A percentile compares a stretch with the other conserved stretches of the same genome.
phyloP scores from a whole-genome alignment of 108 stramenopile species.

The Pseudonitzschia multiseries region DNA sequence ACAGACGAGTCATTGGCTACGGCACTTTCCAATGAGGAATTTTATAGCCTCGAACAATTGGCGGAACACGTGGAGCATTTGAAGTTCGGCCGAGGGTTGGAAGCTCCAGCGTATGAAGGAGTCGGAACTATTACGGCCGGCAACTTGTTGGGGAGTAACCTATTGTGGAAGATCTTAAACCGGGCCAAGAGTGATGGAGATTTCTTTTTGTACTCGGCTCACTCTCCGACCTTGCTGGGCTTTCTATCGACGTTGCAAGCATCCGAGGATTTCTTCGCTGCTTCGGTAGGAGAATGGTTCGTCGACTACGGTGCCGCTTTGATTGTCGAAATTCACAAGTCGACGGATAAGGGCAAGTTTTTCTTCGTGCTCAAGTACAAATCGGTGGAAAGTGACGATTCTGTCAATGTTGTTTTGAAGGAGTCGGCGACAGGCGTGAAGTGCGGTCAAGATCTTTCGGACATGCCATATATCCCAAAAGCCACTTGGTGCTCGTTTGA shows the following conservation, averaged over 20 bases:
- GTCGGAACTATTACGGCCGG: slow-evolving; percentile 18
- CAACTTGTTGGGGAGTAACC: slow-evolving; percentile 35
- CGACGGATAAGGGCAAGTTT: not conserved
- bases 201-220: slow-evolving; percentile 49
- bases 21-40: too few species aligned
- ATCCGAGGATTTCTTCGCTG: not conserved
- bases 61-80: slow-evolving; percentile 29
- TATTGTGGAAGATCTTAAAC: slow-evolving; percentile 37
- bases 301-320: slow-evolving; percentile 43
- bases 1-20: slow-evolving; percentile 2
- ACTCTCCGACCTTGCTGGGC: slow-evolving; percentile 41
- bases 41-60: slow-evolving; percentile 21
- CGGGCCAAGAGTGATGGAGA: slow-evolving; percentile 28
- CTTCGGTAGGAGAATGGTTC: slow-evolving; percentile 23
- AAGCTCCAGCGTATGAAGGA: too few species aligned
- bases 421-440: not conserved
- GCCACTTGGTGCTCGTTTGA: slow-evolving; percentile 17
- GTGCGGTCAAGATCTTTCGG: not conserved
- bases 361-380: slow-evolving; percentile 40
- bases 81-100: slow-evolving; percentile 27
- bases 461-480: not conserved
- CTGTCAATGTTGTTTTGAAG: slow-evolving; percentile 9
- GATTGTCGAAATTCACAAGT: slow-evolving; percentile 41
- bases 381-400: not conserved
- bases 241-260: slow-evolving; percentile 34